These are phyloP conservation scores for Conticribra weissflogii DNA, from an alignment of 108 stramenopile genomes.

Conservation along the genomic window DNA sequence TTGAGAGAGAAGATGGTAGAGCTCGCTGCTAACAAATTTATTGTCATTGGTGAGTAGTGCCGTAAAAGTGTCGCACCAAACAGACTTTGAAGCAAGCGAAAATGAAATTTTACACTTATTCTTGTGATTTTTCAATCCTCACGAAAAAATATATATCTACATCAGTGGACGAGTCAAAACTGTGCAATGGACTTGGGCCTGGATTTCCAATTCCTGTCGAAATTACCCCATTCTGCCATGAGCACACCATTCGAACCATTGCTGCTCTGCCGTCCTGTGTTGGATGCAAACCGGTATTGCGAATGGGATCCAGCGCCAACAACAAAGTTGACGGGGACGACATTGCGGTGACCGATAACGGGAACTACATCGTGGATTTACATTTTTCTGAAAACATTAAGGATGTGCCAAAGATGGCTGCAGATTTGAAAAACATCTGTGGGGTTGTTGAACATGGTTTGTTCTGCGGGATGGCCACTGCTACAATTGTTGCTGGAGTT, in stretches of 20 bases:
- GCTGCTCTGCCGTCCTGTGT: constrained; percentile 79
- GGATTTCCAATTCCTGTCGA: constrained; percentile 92
- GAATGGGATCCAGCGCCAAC: constrained; percentile 81
- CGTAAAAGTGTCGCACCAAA: too few relatives aligned
- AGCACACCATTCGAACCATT: constrained; percentile 89
- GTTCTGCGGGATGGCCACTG: constrained; percentile 93
- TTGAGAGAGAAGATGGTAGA: constrained; percentile 76
- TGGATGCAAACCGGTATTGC: constrained; percentile 90
- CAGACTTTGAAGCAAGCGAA: too few relatives aligned
- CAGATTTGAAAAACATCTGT: constrained; percentile 89
- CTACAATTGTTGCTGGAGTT: constrained; percentile 88
- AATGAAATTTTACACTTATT: too few relatives aligned
- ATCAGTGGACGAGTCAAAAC: constrained; percentile 92
- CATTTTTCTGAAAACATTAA: constrained; percentile 93
- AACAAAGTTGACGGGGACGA: constrained; percentile 93
- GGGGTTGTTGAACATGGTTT: constrained; percentile 98
- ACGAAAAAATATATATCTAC: constrained; percentile 1
- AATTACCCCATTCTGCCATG: constrained; percentile 93
- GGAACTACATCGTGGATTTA: constrained; percentile 98
- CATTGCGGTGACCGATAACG: constrained; percentile 97
- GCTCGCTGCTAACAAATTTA: constrained; percentile 70
- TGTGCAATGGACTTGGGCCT: constrained; percentile 89
- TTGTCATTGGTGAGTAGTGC: constrained; percentile 56
- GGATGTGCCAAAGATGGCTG: constrained; percentile 85
- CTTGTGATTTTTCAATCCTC: too few relatives aligned